Evolutionary conservation across 2,329 filamentous ascomycete species (phyloP).

Genomic region (Alternaria hordeiaustralica): DNA sequence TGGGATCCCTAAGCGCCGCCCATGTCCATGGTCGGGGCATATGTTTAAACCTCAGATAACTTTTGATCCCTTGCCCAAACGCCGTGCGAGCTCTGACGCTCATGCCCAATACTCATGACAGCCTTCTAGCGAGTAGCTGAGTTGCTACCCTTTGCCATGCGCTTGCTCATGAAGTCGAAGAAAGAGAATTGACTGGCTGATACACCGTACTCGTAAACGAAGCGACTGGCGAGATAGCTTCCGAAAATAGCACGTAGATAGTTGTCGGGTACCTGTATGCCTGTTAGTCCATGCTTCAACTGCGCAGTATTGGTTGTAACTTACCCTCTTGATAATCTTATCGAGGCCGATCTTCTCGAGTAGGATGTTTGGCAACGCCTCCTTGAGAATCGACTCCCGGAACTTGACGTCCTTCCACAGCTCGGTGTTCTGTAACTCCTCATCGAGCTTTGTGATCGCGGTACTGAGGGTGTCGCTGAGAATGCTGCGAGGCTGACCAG

Average conservation of each 20-base stretch:
- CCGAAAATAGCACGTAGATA: constrained; percentile 97
- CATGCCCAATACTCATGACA: neutral
- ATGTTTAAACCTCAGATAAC: neutral
- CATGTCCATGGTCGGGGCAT: neutral
- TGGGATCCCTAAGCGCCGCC: constrained; percentile 14
- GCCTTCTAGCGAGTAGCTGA: constrained; percentile 8
- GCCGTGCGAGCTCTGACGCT: neutral
- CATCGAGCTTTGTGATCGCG: constrained; percentile 94
- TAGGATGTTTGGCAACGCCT: constrained; percentile 85
- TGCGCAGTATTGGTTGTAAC: constrained; percentile 31
- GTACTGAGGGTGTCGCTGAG: constrained; percentile 88
- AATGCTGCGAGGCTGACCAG: constrained; percentile 79
- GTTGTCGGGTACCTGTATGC: constrained; percentile 75
- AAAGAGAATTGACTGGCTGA: constrained; percentile 95
- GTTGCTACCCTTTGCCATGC: constrained; percentile 48
- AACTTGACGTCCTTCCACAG: constrained; percentile 86
- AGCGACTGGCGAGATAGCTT: constrained; percentile 90
- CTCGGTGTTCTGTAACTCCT: constrained; percentile 92
- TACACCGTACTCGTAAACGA: constrained; percentile 95
- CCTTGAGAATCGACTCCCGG: constrained; percentile 76
- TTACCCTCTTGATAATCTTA: constrained; percentile 79
- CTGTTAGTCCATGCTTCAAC: constrained; percentile 23
- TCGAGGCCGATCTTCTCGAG: constrained; percentile 90
- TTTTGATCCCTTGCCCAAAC: constrained; percentile 8
- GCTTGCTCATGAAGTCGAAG: constrained; percentile 79